Base-by-base conservation (phyloP, 331 rosid genomes). In the Spiraea crenata region DNA sequence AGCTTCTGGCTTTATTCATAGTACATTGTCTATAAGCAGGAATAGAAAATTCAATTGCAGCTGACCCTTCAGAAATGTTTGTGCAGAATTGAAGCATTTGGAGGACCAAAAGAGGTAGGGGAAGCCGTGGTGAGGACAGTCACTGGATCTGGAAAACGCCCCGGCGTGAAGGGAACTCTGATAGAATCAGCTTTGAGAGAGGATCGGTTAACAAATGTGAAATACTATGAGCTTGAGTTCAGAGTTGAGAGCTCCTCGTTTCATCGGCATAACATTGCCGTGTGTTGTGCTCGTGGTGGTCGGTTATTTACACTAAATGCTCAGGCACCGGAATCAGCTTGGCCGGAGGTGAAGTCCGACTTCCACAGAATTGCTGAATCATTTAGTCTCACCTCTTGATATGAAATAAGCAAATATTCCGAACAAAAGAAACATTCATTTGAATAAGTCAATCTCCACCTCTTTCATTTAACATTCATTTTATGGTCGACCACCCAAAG, bases 41-140 rank as follows among this genome's bases (percentile, higher is more conserved):
- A 25, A 25, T 3, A 19, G 19, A 19, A 19, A 20, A 3, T 11
- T 38, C 69, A 9, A 6, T 5, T 25, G 44, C 12, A 52, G 62
- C 68, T 63, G 3, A 70, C 12, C 15, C 2, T 17, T 25, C 12
- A 49, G 54, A 16, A 39, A 5, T 47, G 19, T 57, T 44, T 74
- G 11, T 11, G 42, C n/a, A 88, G 99, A 84, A 95, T 86, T 79
- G 99, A 85, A 71, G 92, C 89, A 65, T 86, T 91, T 83, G 99
- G 99, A 73, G 88, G 89, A 15, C 83, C 99, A 20, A 72, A 85
- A 52, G 99, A 91, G 80, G 98, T 89, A 38, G 98, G 99, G 19
- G 88, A 95, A 81, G 88, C 96, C 3, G 81, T 89, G 69, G 62
- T 91, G 66, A 77, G 80, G 58, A 86, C 82, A 47, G 81, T 91